These are phyloP conservation scores for Albifimbria verrucaria DNA, from an alignment of 2,329 filamentous ascomycete species.

Conservation along the genomic window DNA sequence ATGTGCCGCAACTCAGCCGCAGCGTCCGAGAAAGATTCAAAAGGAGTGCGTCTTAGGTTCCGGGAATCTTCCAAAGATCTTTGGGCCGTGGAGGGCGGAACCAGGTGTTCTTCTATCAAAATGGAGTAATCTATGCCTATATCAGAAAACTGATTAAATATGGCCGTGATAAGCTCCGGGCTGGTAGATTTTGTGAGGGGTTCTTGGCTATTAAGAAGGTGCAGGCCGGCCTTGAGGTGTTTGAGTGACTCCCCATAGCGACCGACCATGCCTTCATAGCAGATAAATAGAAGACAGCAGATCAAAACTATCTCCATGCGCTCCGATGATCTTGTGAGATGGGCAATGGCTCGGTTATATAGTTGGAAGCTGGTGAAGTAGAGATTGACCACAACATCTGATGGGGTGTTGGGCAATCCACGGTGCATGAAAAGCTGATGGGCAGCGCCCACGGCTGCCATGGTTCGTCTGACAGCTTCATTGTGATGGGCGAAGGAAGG, in stretches of 20 bases:
- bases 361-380: not conserved
- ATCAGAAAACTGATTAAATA: not conserved
- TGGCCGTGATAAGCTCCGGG: not conserved
- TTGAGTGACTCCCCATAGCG: not conserved
- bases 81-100: not conserved
- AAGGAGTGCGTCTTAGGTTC: not conserved
- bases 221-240: not conserved
- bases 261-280: not conserved
- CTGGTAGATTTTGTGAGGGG: not conserved
- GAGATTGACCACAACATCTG: not conserved
- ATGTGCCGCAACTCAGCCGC: not conserved
- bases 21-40: not conserved
- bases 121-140: not conserved
- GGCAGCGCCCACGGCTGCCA: not conserved
- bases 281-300: not conserved
- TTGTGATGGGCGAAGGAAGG: not conserved
- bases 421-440: not conserved
- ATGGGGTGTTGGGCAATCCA: not conserved
- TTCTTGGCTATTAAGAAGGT: not conserved
- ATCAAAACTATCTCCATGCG: not conserved
- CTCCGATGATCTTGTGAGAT: not conserved
- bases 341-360: not conserved
- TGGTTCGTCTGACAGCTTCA: not conserved
- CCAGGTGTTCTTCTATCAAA: not conserved
- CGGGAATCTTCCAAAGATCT: not conserved